A percentile compares a stretch with the other conserved stretches of the same genome.
Evolutionary conservation across 2,329 filamentous ascomycete species (phyloP).

Genomic region (Thielaviopsis euricoi): DNA sequence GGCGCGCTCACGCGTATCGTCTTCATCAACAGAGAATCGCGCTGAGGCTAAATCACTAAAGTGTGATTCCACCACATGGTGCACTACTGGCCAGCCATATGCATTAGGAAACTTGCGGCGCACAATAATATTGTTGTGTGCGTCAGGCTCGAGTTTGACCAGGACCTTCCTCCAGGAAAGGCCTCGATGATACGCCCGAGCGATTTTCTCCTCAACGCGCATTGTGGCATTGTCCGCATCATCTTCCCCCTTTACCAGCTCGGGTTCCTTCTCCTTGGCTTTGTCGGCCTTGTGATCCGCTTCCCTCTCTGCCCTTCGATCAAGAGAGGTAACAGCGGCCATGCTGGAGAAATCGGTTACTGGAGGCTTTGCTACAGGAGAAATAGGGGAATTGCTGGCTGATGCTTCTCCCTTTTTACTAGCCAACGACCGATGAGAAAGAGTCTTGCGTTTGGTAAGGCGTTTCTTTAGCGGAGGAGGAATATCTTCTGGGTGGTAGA

Average conservation of each 20-base stretch:
- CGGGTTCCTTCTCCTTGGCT: conserved; percentile 23
- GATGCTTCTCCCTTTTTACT: conserved; percentile 13
- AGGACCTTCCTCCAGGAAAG: conserved; percentile 94
- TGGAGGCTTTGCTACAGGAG: conserved; percentile 12
- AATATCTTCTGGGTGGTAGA: conserved; percentile 89
- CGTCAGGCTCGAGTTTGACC: conserved; percentile 87
- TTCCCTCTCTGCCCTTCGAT: background rate
- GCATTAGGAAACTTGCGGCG: conserved; percentile 94
- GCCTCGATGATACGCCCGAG: conserved; percentile 80
- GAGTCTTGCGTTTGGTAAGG: conserved; percentile 18
- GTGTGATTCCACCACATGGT: conserved; percentile 88
- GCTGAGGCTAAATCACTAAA: conserved; percentile 59
- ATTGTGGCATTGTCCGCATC: conserved; percentile 47
- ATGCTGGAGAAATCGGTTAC: background rate
- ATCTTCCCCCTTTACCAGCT: conserved; percentile 20
- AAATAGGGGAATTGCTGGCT: conserved; percentile 17
- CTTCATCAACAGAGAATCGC: conserved; percentile 48
- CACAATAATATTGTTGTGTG: conserved; percentile 97
- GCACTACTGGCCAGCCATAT: conserved; percentile 91
- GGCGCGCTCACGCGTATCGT: conserved; percentile 52
- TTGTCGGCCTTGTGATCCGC: conserved; percentile 15
- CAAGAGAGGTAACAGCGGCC: background rate
- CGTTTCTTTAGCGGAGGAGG: conserved; percentile 57
- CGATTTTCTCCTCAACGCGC: conserved; percentile 95
- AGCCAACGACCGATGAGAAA: conserved; percentile 14